Evolutionary conservation across 768 basidiomycete species (phyloP), one percentile per base, ranked within the genome.

Genomic region (Megacollybia marginata): DNA sequence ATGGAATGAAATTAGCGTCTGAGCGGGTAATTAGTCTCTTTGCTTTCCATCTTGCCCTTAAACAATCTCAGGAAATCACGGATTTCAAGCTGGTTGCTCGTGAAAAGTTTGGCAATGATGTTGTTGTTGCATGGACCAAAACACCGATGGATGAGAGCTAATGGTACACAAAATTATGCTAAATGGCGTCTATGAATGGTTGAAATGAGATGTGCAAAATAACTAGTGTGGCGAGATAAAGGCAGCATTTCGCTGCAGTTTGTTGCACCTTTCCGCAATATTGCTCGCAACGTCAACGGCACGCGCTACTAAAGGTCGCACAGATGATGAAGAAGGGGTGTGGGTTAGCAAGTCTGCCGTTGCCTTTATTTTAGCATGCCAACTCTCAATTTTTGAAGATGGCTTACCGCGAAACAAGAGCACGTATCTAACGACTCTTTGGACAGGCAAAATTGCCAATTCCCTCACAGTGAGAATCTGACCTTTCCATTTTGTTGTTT

Each of bases 381-480:
- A 20, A 31, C 10, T 31, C 20, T 28, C 23, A 43, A 11, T n/a
- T 28, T 47, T 46, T 40, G 28, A 10, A 45, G 19, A 23, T 12
- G 1, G 65, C 73, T 50, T 44, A 81, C 82, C 82, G 65, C 68
- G 69, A 54, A 78, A 85, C 38, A 83, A 65, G 38, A 85, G 53
- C 4, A 82, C 83, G 58, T 85, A 85, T 54, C 83, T 71, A 68
- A 76, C 79, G n/a, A 83, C 72, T 31, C 83, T 66, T 61, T 85
- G 83, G 9, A 78, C 76, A 11, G 83, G 83, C 51, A 80, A 64
- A 53, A 85, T 85, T 2, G 80, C 83, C 9, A 85, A 63, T 53
- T 85, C 83, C 46, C 80, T 67, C n/a, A 82, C 71, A 33, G 61
- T 51, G 2, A 62, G 65, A 36, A 53, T 28, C 23, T 28, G 23